phyloP scores from a whole-genome alignment of 2,329 filamentous ascomycete species.

The Fonsecaea erecta region DNA sequence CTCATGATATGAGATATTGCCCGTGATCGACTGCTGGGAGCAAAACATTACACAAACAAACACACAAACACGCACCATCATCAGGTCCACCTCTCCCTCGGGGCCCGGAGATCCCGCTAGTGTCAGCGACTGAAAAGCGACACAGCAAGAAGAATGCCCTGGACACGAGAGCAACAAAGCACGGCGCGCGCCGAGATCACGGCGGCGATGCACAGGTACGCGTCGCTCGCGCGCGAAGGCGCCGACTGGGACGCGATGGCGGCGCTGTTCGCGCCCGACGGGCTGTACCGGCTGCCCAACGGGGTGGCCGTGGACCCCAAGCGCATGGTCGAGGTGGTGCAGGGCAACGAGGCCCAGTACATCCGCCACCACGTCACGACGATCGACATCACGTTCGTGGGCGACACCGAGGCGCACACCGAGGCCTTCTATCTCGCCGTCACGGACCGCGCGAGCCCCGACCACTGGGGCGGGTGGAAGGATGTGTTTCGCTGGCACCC shows the following conservation, averaged over 20 bases:
- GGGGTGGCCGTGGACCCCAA: not conserved
- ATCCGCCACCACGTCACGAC: conserved; percentile 14
- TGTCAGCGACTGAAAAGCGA: not conserved
- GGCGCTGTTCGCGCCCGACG: not conserved
- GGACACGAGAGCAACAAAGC: not conserved
- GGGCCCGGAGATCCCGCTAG: not conserved
- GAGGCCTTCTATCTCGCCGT: conserved; percentile 1
- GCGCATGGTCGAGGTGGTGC: conserved; percentile 4
- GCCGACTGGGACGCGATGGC: conserved; percentile 3
- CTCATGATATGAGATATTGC: not conserved
- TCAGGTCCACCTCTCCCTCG: not conserved
- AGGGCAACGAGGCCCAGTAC: conserved; percentile 7
- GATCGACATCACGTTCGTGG: not conserved
- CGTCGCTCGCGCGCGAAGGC: not conserved
- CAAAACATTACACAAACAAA: not conserved
- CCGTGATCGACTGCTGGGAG: not conserved
- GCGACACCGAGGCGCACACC: not conserved
- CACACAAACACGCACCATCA: not conserved
- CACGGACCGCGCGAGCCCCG: not conserved
- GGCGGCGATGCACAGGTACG: conserved; percentile 1
- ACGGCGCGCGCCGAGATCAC: not conserved
- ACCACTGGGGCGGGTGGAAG: conserved; percentile 10
- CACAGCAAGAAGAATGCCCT: not conserved
- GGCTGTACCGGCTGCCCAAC: not conserved
- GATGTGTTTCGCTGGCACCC: not conserved